Evolutionary conservation across 2,329 filamentous ascomycete species (phyloP).

Genomic region (Bipolaris gigantea): DNA sequence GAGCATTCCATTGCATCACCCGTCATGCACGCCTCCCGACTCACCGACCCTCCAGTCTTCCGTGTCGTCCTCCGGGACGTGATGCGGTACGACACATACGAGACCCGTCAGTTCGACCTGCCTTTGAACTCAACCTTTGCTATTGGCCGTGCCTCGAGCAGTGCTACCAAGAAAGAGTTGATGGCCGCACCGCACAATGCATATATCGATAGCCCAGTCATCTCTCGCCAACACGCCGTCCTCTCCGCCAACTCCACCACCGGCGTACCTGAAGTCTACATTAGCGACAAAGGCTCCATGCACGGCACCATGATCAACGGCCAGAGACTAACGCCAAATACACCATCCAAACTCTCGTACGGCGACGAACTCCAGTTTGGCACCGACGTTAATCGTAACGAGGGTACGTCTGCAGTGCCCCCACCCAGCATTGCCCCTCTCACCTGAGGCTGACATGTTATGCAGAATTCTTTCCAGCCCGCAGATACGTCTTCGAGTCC

Average conservation of each 20-base stretch:
- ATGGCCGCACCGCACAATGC: constrained; percentile 57
- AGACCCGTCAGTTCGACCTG: constrained; percentile 37
- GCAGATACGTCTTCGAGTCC: constrained; percentile 36
- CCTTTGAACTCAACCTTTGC: constrained; percentile 28
- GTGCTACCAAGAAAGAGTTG: constrained; percentile 45
- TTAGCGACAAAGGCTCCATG: constrained; percentile 62
- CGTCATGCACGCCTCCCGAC: background rate
- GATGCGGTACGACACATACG: constrained; percentile 47
- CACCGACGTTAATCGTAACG: constrained; percentile 39
- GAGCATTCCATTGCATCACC: constrained; percentile 2
- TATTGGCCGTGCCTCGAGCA: constrained; percentile 51
- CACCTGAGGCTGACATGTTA: constrained; percentile 12
- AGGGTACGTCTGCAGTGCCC: constrained; percentile 27
- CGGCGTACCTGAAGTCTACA: constrained; percentile 43
- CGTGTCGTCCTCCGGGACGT: constrained; percentile 36
- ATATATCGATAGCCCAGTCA: constrained; percentile 71
- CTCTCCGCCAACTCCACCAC: constrained; percentile 29
- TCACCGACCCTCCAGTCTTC: constrained; percentile 27
- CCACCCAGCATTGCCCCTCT: background rate
- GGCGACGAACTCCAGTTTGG: constrained; percentile 45
- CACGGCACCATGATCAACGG: constrained; percentile 63
- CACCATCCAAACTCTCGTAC: constrained; percentile 26
- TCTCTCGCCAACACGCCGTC: constrained; percentile 69
- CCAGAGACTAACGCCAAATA: constrained; percentile 26
- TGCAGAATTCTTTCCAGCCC: constrained; percentile 37